Evolutionary conservation across 2,329 filamentous ascomycete species (phyloP).

Genomic region (Ascochyta rabiei): DNA sequence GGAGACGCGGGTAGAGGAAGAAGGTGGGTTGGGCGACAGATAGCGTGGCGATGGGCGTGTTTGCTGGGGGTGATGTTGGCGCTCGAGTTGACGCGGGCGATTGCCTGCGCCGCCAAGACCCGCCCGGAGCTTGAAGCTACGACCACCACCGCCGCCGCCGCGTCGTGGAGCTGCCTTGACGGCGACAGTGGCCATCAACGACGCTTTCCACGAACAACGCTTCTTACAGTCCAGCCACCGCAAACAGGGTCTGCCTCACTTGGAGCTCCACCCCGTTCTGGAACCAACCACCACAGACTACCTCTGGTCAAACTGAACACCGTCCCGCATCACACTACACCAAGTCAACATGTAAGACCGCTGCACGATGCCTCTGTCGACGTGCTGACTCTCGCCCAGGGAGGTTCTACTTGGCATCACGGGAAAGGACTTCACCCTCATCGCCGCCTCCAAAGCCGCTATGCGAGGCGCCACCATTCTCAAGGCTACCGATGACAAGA

Average conservation of each 20-base stretch:
- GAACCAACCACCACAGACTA: neutral
- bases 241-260: neutral
- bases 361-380: neutral
- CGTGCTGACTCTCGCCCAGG: conserved; percentile 61
- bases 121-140: conserved; percentile 18
- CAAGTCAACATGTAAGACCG: conserved; percentile 41
- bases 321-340: conserved; percentile 15
- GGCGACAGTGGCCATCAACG: conserved; percentile 5
- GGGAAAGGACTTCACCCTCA: conserved; percentile 98
- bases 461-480: conserved; percentile 97
- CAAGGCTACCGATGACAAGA: conserved; percentile 97
- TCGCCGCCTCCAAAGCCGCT: conserved; percentile 95
- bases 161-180: conserved; percentile 18
- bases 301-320: conserved; percentile 1
- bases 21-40: conserved; percentile 20
- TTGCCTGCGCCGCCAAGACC: conserved; percentile 19
- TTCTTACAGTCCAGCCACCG: neutral
- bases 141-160: conserved; percentile 14
- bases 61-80: conserved; percentile 31
- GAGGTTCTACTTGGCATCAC: conserved; percentile 98
- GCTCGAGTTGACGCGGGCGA: conserved; percentile 36
- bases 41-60: conserved; percentile 19
- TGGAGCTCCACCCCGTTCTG: neutral
- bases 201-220: neutral
- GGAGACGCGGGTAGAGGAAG: conserved; percentile 1